These are phyloP conservation scores for Litchi chinensis DNA, from an alignment of 345 rosid species.

Conservation along the genomic window DNA sequence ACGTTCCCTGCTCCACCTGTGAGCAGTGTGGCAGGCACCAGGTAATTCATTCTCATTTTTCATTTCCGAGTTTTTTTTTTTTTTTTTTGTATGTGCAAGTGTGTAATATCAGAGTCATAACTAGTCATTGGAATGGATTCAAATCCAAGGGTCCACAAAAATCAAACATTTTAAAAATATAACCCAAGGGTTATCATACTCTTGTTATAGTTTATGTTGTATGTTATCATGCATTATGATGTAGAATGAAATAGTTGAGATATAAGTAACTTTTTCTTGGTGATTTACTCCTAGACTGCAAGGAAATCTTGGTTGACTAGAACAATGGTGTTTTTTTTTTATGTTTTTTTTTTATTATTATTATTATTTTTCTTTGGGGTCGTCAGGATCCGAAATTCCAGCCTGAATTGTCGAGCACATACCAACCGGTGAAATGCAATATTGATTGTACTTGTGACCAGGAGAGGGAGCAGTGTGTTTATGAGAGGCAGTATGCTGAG, in stretches of 20 bases:
- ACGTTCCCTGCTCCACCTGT: constrained; percentile 82
- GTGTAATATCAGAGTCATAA: background rate
- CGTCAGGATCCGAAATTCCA: constrained; percentile 81
- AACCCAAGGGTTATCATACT: no score
- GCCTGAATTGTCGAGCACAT: constrained; percentile 75
- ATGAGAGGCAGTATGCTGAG: constrained; percentile 90
- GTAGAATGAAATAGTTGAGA: background rate
- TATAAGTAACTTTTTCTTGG: background rate
- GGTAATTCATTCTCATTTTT: constrained; percentile 37
- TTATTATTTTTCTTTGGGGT: background rate
- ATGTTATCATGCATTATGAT: background rate
- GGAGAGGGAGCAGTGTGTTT: constrained; percentile 59
- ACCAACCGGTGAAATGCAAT: constrained; percentile 76
- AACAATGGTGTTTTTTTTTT: background rate
- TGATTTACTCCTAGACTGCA: background rate
- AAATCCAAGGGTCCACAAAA: no score
- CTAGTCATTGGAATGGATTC: no score
- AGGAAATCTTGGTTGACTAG: background rate
- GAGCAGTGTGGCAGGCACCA: constrained; percentile 85
- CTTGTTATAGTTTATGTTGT: background rate
- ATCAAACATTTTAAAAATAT: no score
- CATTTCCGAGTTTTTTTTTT: background rate
- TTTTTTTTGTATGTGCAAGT: background rate
- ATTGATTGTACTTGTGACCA: constrained; percentile 73
- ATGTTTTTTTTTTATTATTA: no score